Evolutionary conservation across 2,329 filamentous ascomycete genomes (phyloP).

Genomic region (Aplosporella prunicola): DNA sequence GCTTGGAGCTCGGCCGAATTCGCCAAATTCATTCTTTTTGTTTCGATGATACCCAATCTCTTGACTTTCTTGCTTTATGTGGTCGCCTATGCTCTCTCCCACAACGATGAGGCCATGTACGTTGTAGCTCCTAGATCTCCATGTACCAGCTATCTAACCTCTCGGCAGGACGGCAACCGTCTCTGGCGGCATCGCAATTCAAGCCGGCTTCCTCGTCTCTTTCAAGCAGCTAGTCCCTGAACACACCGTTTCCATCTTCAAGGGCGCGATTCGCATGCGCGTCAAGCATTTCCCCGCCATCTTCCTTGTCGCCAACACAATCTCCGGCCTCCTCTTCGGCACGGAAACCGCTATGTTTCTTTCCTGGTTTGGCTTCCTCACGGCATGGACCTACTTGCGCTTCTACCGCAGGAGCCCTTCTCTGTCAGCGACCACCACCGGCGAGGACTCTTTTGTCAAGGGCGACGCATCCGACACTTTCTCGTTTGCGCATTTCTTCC

Average conservation of each 20-base stretch:
- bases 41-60: conserved; percentile 70
- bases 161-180: conserved; percentile 62
- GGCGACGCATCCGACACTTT: conserved; percentile 96
- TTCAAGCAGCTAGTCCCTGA: conserved; percentile 97
- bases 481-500: conserved; percentile 92
- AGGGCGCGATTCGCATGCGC: conserved; percentile 77
- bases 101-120: conserved; percentile 60
- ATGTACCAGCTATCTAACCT: conserved; percentile 12
- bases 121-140: conserved; percentile 22
- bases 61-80: conserved; percentile 65
- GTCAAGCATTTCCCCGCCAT: conserved; percentile 73
- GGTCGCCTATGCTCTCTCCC: conserved; percentile 60
- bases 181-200: conserved; percentile 78
- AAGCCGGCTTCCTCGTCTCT: conserved; percentile 88
- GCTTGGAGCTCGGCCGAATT: conserved; percentile 92
- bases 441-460: conserved; percentile 49
- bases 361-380: conserved; percentile 70
- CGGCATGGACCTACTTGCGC: conserved; percentile 89
- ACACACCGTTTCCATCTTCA: conserved; percentile 90
- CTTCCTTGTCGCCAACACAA: conserved; percentile 61
- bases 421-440: conserved; percentile 44
- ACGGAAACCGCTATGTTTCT: conserved; percentile 73
- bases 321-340: conserved; percentile 54
- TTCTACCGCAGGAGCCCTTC: conserved; percentile 76
- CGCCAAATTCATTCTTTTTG: conserved; percentile 75